These are phyloP conservation scores for Piper longum DNA, from an alignment of 164 flowering plant species.

Conservation along the genomic window DNA sequence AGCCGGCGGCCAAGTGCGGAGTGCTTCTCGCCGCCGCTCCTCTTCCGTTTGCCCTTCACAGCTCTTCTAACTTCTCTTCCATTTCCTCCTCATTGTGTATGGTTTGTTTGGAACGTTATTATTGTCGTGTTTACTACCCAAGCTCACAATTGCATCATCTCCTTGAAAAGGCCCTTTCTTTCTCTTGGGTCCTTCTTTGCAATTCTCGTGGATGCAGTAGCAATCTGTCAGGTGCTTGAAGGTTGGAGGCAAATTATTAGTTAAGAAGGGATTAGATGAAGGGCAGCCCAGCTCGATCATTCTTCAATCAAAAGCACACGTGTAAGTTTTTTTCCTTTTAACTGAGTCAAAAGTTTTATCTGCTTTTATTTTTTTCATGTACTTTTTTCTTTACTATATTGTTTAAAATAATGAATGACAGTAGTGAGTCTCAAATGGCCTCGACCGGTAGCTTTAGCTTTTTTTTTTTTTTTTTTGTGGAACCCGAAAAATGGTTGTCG, in stretches of 20 bases:
- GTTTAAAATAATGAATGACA: no score
- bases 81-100: neutral
- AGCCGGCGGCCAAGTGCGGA: neutral
- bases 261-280: neutral
- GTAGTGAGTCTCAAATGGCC: neutral
- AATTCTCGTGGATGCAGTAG: neutral
- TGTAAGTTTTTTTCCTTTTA: neutral
- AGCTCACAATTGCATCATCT: no score
- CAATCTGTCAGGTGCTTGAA: neutral
- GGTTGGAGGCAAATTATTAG: neutral
- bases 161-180: no score
- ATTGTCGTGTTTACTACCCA: no score
- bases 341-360: no score
- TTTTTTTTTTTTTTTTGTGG: neutral
- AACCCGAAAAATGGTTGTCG: neutral
- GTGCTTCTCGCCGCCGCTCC: neutral
- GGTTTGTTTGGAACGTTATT: neutral
- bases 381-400: neutral
- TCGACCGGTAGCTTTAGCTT: neutral
- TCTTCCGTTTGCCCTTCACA: neutral
- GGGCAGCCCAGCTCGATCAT: neutral
- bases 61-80: neutral
- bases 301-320: neutral
- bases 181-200: neutral
- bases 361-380: neutral